These are phyloP conservation scores for Fonsecaea multimorphosa DNA, from an alignment of 2,329 filamentous ascomycete species.

Conservation along the genomic window DNA sequence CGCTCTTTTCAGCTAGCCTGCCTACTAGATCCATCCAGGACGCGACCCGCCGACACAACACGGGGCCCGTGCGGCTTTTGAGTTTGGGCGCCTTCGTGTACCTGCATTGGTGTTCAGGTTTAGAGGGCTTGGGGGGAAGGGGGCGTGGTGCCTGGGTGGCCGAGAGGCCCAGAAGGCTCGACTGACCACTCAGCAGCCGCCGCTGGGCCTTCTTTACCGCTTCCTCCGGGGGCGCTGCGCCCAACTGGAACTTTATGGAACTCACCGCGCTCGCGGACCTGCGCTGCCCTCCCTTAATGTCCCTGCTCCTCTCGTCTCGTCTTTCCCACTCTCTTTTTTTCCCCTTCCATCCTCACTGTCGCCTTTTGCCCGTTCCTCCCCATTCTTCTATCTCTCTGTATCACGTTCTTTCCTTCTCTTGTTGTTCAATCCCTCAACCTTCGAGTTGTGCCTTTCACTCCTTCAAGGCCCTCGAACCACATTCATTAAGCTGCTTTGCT, in stretches of 20 bases:
- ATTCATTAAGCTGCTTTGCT: conserved; percentile 41
- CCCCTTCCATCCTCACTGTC: conserved; percentile 41
- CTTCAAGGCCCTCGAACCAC: conserved; percentile 57
- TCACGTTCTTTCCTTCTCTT: conserved; percentile 41
- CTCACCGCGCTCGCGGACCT: conserved; percentile 10
- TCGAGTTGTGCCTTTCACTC: conserved; percentile 58
- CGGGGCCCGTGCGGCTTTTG: conserved; percentile 19
- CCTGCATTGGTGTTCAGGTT: conserved; percentile 15
- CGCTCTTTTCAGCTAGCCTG: conserved; percentile 8
- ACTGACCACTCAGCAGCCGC: conserved; percentile 15
- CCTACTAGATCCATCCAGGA: conserved; percentile 10
- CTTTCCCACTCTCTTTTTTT: conserved; percentile 39
- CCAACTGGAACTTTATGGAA: conserved; percentile 12
- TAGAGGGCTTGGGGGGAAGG: background rate
- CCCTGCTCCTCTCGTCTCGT: conserved; percentile 37
- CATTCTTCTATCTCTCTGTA: conserved; percentile 41
- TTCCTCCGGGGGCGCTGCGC: conserved; percentile 4
- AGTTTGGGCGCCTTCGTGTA: conserved; percentile 15
- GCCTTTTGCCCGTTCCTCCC: conserved; percentile 37
- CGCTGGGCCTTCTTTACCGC: conserved; percentile 17
- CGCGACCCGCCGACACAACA: conserved; percentile 7
- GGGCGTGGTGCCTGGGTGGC: conserved; percentile 2
- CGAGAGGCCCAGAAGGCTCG: conserved; percentile 6
- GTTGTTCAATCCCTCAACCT: conserved; percentile 36
- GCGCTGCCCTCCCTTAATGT: conserved; percentile 40